Conservation (phyloP, 208 protist species). For the Wallacemonas sp. region DNA sequence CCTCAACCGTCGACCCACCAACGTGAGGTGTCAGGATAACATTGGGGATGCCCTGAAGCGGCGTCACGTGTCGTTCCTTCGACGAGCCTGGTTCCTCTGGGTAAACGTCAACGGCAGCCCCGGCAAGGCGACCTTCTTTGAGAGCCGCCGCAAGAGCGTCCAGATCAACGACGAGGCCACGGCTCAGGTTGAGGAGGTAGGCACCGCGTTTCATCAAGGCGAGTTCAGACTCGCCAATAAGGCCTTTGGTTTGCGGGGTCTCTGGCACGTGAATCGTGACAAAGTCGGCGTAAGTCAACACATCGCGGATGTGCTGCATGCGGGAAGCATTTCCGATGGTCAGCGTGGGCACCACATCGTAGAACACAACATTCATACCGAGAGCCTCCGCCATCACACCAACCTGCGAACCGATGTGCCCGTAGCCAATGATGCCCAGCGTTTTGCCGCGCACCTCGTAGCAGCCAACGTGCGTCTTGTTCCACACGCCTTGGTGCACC, state of each 20-base stretch:
- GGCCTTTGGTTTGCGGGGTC: slow-evolving; percentile 67
- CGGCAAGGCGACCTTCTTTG: slow-evolving; percentile 72
- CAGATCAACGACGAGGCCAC: slow-evolving; percentile 86
- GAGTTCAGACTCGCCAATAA: slow-evolving; percentile 79
- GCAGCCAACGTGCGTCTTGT: slow-evolving; percentile 81
- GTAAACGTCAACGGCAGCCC: slow-evolving; percentile 93
- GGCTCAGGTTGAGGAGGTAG: slow-evolving; percentile 87
- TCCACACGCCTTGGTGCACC: slow-evolving; percentile 89
- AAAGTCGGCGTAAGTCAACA: slow-evolving; percentile 85
- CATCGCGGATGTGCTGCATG: slow-evolving; percentile 59
- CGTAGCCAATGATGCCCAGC: slow-evolving; percentile 93
- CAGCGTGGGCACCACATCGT: slow-evolving; percentile 90
- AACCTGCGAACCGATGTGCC: slow-evolving; percentile 93
- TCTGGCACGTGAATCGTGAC: slow-evolving; percentile 94
- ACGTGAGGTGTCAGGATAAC: slow-evolving; percentile 95
- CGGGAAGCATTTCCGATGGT: slow-evolving; percentile 86
- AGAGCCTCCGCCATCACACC: slow-evolving; percentile 92
- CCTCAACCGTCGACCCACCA: slow-evolving; percentile 92
- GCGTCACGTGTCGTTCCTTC: slow-evolving; percentile 48
- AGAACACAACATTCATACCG: slow-evolving; percentile 93
- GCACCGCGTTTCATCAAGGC: slow-evolving; percentile 69
- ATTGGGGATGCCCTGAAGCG: slow-evolving; percentile 89
- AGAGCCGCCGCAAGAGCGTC: slow-evolving; percentile 77
- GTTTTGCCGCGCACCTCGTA: slow-evolving; percentile 90
- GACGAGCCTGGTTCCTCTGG: slow-evolving; percentile 81